Evolutionary conservation across 805 yeast genomes (phyloP).

Genomic region (Candida ulmi): DNA sequence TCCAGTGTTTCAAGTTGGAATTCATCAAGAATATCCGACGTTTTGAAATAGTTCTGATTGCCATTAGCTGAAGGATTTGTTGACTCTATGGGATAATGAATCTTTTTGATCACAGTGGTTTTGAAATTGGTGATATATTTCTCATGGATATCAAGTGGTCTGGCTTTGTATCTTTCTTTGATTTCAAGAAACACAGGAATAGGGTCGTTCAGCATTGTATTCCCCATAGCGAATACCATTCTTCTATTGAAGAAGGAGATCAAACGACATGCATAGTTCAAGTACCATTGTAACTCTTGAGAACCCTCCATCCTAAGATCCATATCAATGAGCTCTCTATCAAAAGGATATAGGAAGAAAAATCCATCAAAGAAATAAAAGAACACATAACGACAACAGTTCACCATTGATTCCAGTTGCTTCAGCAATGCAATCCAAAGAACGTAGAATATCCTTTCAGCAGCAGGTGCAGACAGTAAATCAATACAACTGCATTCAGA

Average conservation of each 20-base stretch:
- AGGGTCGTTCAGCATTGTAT: background rate
- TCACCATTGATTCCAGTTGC: background rate
- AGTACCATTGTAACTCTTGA: background rate
- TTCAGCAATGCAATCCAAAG: background rate
- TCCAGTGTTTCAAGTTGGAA: background rate
- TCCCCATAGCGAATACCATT: background rate
- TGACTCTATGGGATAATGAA: slow-evolving; percentile 1
- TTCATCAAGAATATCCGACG: background rate
- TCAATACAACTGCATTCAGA: background rate
- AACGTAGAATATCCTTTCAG: background rate
- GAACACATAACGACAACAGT: slow-evolving; percentile 1
- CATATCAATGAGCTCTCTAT: background rate
- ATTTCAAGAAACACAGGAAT: background rate
- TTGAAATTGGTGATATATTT: background rate
- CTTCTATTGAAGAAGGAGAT: slow-evolving; percentile 1
- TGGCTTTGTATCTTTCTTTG: background rate
- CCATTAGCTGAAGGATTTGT: background rate
- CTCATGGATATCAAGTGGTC: slow-evolving; percentile 2
- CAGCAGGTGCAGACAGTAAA: no score
- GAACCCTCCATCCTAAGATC: background rate
- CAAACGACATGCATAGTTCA: slow-evolving; percentile 1
- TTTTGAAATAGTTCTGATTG: background rate
- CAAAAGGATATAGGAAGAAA: background rate
- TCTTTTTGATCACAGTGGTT: background rate
- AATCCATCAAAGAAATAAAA: background rate